Percentiles rank a stretch among this genome's conserved stretches.
phyloP scores from a whole-genome alignment of 352 stramenopile genomes.

The Phytophthora quininea region DNA sequence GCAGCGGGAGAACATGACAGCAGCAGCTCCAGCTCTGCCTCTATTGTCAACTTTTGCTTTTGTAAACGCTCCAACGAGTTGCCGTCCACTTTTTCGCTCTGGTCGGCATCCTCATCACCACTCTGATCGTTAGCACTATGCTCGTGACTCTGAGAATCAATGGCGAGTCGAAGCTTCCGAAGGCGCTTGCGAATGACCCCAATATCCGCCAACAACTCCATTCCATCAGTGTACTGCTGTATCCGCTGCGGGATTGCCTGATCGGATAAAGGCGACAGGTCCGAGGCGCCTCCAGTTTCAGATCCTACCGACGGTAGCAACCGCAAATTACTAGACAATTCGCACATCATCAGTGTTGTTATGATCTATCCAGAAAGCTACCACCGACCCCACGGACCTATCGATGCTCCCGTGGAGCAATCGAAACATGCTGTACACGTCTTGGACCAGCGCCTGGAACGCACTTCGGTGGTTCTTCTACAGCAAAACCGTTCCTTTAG shows the following conservation, averaged over 20 bases:
- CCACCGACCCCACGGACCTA: constrained; percentile 16
- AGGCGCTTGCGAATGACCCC: constrained; percentile 41
- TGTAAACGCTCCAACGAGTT: constrained; percentile 10
- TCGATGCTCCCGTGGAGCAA: constrained; percentile 65
- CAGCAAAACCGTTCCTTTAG: neutral
- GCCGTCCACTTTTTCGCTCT: constrained; percentile 3
- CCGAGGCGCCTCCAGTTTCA: neutral
- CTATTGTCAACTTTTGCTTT: constrained; percentile 14
- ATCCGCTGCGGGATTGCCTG: neutral
- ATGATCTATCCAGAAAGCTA: neutral
- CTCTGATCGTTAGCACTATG: constrained; percentile 6
- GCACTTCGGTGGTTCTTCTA: constrained; percentile 44
- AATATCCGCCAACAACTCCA: constrained; percentile 56
- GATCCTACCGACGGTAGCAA: constrained; percentile 8
- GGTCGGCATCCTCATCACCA: neutral
- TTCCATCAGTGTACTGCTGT: constrained; percentile 42
- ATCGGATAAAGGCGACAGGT: neutral
- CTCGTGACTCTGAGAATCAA: constrained; percentile 16
- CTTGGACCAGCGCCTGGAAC: constrained; percentile 44
- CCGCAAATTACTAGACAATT: constrained; percentile 33
- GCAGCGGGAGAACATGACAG: constrained; percentile 37
- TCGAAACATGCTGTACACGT: constrained; percentile 58
- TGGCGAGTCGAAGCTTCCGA: constrained; percentile 49
- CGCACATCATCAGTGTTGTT: neutral
- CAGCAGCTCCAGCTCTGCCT: constrained; percentile 38